Base-by-base conservation (phyloP, 2,329 filamentous ascomycete genomes). In the Ascochyta pisi region DNA sequence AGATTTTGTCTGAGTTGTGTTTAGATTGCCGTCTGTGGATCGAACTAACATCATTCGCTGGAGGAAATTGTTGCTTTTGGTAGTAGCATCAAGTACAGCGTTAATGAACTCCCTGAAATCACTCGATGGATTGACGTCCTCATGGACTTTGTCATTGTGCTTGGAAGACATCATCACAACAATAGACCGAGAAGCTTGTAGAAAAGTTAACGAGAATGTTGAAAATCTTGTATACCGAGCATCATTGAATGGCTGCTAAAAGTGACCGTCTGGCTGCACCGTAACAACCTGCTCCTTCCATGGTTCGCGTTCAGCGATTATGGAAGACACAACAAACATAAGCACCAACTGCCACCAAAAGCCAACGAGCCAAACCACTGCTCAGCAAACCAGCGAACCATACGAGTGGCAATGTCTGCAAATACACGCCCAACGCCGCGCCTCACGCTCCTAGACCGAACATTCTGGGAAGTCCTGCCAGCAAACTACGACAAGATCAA, bases 401-500 rank as follows among this genome's bases (percentile, higher is more conserved):
- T 7, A 22, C 33, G 15, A 19, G 15, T 19, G 19, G 16, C 22
- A 6, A 55, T 50, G 52, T 31, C 40, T 19, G 13, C 35, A 22
- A 40, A 22, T 16, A 16, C 43, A 1, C n/a, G 34, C 37, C 42
- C 27, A 35, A 41, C 40, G 34, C 26, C 27, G 10, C 52, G 52
- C 19, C 27, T 46, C 4, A 41, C 41, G 37, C 31, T 50, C 9
- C 23, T 55, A 4, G 47, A 41, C 16, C 42, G 39, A 46, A 55
- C 41, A 9, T 55, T 50, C 41, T 55, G 46, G 46, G 22, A 50
- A 46, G 35, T 46, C 6, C 13, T 55, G 9, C 52, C 52, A 7
- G 47, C 35, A 29, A 35, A 45, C 7, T 46, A 55, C 16, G 23
- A 41, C 27, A 50, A 55, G 9, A 55, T 55, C 24, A 46, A 45